Percentiles rank a stretch among this genome's conserved stretches.
These are phyloP conservation scores for Pittosporum tobira DNA, from an alignment of 129 eudicot genomes.

Conservation along the genomic window DNA sequence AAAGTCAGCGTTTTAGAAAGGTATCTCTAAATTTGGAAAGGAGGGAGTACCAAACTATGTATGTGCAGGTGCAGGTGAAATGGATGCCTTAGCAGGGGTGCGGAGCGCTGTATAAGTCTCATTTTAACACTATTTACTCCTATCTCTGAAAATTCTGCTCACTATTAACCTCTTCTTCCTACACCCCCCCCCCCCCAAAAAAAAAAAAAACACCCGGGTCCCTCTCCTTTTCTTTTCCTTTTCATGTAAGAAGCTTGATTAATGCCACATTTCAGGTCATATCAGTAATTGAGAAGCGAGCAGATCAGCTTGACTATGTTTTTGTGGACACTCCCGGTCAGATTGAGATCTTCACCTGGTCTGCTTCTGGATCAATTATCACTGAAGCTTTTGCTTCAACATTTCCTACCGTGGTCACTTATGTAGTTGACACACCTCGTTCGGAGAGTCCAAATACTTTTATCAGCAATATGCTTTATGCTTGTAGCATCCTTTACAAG, in stretches of 20 bases:
- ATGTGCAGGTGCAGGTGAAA: too few species aligned
- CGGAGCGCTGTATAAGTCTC: constrained; percentile 1
- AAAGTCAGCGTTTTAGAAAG: too few species aligned
- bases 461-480: constrained; percentile 98
- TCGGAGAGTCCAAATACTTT: constrained; percentile 74
- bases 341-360: constrained; percentile 97
- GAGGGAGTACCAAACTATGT: too few species aligned
- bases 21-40: too few species aligned
- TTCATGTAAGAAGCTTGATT: background rate
- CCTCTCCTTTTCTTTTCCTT: background rate
- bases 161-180: too few species aligned
- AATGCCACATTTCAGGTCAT: constrained; percentile 46
- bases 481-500: constrained; percentile 95
- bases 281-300: constrained; percentile 67
- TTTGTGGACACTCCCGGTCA: constrained; percentile 98
- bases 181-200: too few species aligned
- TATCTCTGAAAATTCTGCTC: background rate
- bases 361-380: constrained; percentile 93
- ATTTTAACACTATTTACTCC: background rate
- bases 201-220: too few species aligned
- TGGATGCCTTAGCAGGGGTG: background rate
- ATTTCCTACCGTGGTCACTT: constrained; percentile 77
- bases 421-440: constrained; percentile 95
- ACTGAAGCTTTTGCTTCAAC: constrained; percentile 96
- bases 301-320: constrained; percentile 92